Conservation (phyloP, 345 rosid species). For the Gossypioides kirkii region DNA sequence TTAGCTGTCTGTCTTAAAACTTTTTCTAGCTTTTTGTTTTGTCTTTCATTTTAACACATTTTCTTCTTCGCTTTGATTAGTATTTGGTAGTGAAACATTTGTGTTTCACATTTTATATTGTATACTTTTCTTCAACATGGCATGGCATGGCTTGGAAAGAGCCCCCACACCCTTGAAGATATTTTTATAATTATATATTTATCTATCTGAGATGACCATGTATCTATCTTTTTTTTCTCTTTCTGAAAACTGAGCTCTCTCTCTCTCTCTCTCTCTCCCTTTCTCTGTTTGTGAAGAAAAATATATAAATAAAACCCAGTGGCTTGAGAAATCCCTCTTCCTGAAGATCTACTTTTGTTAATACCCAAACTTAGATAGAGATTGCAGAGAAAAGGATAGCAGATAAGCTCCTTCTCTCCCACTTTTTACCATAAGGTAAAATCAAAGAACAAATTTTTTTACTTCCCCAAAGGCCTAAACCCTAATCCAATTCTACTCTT, state of each 20-base stretch:
- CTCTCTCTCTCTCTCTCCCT: not conserved
- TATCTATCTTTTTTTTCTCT: not conserved
- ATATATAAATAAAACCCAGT: constrained; percentile 10
- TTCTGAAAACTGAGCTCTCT: constrained; percentile 15
- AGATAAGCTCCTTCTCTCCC: constrained; percentile 4
- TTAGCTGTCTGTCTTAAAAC: no score
- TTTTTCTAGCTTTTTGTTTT: no score
- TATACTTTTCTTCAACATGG: not conserved
- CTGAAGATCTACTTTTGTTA: constrained; percentile 31
- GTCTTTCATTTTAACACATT: no score
- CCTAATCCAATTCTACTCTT: constrained; percentile 19
- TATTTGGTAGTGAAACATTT: no score
- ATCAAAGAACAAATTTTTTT: not conserved
- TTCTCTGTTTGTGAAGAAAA: not conserved
- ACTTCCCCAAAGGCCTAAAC: constrained; percentile 17
- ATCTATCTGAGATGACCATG: not conserved
- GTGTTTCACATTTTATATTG: constrained; percentile 4
- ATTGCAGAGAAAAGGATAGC: constrained; percentile 22
- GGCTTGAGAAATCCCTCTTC: constrained; percentile 15
- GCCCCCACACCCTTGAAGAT: not conserved
- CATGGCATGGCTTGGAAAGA: constrained; percentile 15
- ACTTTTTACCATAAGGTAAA: constrained; percentile 13
- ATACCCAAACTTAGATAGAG: constrained; percentile 21
- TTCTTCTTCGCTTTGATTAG: no score
- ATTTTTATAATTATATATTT: not conserved